Conservation (phyloP, 2,329 filamentous ascomycete genomes). For the Xylaria sp. region DNA sequence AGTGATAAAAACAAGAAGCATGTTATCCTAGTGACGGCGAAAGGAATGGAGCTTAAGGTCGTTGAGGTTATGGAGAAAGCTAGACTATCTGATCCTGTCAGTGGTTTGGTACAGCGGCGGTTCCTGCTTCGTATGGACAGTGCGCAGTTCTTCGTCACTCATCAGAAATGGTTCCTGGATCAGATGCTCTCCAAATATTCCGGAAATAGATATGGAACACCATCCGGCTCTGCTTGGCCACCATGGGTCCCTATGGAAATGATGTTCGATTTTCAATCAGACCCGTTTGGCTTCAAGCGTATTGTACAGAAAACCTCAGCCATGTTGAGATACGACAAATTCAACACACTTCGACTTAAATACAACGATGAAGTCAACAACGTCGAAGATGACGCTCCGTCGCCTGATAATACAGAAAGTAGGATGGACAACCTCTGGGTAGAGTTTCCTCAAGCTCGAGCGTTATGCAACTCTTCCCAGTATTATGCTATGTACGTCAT, state of each 20-base stretch:
- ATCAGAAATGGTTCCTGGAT: conserved; percentile 87
- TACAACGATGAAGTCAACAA: conserved; percentile 93
- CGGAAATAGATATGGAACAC: conserved; percentile 89
- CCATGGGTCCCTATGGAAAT: conserved; percentile 99
- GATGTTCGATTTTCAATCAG: conserved; percentile 94
- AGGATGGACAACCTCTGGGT: conserved; percentile 98
- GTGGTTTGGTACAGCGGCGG: conserved; percentile 91
- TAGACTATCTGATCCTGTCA: conserved; percentile 90
- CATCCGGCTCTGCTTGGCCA: conserved; percentile 88
- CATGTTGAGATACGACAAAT: conserved; percentile 94
- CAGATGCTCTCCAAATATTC: conserved; percentile 92
- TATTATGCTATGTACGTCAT: conserved; percentile 99
- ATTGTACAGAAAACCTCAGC: conserved; percentile 98
- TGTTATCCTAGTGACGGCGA: conserved; percentile 95
- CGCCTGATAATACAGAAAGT: conserved; percentile 71
- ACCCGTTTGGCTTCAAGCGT: conserved; percentile 97
- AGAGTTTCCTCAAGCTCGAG: conserved; percentile 92
- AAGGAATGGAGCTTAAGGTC: conserved; percentile 98
- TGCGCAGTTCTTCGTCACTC: conserved; percentile 97
- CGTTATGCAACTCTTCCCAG: conserved; percentile 96
- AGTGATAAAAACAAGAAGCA: conserved; percentile 98
- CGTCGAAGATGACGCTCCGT: conserved; percentile 63
- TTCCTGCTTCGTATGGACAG: conserved; percentile 97
- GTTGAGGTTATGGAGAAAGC: conserved; percentile 98
- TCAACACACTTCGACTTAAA: conserved; percentile 95